Evolutionary conservation across 164 flowering plant species (phyloP).

Genomic region (Liquidambar formosana): DNA sequence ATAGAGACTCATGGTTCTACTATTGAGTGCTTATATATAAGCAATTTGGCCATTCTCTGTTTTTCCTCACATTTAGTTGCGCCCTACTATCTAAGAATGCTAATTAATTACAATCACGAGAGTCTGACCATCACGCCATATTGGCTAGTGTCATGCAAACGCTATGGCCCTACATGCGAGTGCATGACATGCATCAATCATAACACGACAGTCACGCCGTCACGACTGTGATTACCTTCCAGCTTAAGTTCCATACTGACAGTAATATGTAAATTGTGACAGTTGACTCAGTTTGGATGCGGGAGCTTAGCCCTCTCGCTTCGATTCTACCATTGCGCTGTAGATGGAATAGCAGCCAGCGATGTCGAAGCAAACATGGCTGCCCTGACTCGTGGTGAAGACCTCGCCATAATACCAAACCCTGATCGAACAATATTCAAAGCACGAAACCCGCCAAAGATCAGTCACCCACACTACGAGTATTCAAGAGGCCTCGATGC

Average conservation of each 20-base stretch:
- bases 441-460: conserved; percentile 27
- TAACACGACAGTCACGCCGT: too few relatives aligned
- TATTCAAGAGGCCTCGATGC: conserved; percentile 16
- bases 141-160: too few relatives aligned
- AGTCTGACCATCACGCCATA: too few relatives aligned
- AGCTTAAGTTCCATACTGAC: background rate
- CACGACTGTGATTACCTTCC: background rate
- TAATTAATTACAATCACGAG: too few relatives aligned
- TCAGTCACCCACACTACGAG: conserved; percentile 29
- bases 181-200: too few relatives aligned
- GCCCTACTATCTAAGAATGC: too few relatives aligned
- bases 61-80: too few relatives aligned
- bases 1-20: too few relatives aligned
- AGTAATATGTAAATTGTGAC: background rate
- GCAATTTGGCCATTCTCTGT: too few relatives aligned
- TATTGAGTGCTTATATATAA: too few relatives aligned
- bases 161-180: too few relatives aligned
- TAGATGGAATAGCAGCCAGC: conserved; percentile 23
- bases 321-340: conserved; percentile 26
- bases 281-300: conserved; percentile 36
- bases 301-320: conserved; percentile 34
- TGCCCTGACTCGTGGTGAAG: conserved; percentile 25
- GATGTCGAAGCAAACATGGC: conserved; percentile 27
- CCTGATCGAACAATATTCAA: conserved; percentile 28
- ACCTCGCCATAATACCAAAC: conserved; percentile 15